Base-by-base conservation (phyloP, 306 rosid genomes). In the Malus asiatica region DNA sequence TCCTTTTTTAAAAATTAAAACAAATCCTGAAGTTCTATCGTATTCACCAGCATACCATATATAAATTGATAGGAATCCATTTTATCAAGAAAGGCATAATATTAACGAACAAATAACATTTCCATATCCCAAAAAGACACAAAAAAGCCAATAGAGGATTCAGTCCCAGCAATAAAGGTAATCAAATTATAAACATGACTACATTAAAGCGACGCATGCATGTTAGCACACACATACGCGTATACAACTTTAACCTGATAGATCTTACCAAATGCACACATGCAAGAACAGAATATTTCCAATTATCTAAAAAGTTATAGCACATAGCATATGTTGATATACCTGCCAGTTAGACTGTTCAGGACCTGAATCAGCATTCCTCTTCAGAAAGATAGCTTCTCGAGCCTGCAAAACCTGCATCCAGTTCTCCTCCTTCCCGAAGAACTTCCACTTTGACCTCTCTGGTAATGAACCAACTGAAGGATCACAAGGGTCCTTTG, bases 311-410 rank as follows among this genome's bases (percentile, higher is more conserved):
- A 23, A 42, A 60, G 20, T 40, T 60, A 42, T 5, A 60, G 25
- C 68, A 33, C 33, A 45, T 12, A 61, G 13, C 23, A 45, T 44
- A 45, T 52, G 66, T 66, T 62, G 44, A 71, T 6, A 61, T 84
- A 95, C 99, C 99, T 86, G 87, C 90, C 87, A 87, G 75, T 12
- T 76, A 19, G 32, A 72, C 25, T 79, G 89, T 66, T 85, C 90
- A 11, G 75, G 75, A 75, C 85, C 78, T 4, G 82, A 73, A 68
- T 81, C 81, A 44, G 59, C 44, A 48, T 80, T 78, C 62, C 86
- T 85, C 57, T 83, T 88, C 77, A 73, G 40, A 62, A 79, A 86
- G 23, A 51, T 82, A 18, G 83, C 89, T 79, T 87, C 92, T 32
- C 98, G 87, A 75, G 84, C 87, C 76, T 77, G 66, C 86, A 95